phyloP scores from a whole-genome alignment of 2,329 filamentous ascomycete genomes.

The Nemania sp. region DNA sequence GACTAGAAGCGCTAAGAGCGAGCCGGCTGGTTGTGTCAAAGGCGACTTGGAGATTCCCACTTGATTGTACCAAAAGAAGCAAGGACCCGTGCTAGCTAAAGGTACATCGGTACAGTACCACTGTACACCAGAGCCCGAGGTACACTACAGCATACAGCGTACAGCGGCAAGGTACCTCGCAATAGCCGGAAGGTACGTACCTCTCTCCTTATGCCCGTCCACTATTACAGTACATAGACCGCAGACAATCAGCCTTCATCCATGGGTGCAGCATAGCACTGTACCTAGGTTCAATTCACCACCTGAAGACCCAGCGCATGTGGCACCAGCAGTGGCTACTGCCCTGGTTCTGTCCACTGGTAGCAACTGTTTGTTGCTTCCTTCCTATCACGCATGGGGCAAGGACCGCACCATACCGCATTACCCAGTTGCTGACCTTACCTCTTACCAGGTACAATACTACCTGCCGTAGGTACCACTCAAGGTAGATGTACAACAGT shows the following conservation, averaged over 20 bases:
- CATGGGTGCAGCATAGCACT: not conserved
- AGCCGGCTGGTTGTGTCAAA: constrained; percentile 40
- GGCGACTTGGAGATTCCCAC: constrained; percentile 41
- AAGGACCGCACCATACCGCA: constrained; percentile 30
- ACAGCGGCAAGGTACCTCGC: constrained; percentile 30
- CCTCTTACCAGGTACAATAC: not conserved
- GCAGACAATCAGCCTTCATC: constrained; percentile 12
- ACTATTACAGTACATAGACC: too few relatives aligned
- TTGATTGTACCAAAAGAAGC: constrained; percentile 38
- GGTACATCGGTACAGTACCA: not conserved
- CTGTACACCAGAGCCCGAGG: constrained; percentile 19
- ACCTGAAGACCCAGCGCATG: constrained; percentile 26
- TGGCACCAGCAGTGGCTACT: constrained; percentile 31
- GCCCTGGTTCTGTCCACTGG: constrained; percentile 33
- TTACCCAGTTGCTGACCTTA: constrained; percentile 18
- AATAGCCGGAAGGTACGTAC: constrained; percentile 6
- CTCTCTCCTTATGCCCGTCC: constrained; percentile 12
- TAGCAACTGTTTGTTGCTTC: constrained; percentile 8
- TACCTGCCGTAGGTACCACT: not conserved
- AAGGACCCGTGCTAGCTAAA: constrained; percentile 34
- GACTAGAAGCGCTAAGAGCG: constrained; percentile 40
- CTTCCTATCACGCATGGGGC: constrained; percentile 29
- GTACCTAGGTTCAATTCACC: constrained; percentile 3
- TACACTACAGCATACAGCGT: constrained; percentile 19
- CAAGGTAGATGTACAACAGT: constrained; percentile 25